Conservation (phyloP, 805 yeast genomes). For the Ogataea salicorniae region DNA sequence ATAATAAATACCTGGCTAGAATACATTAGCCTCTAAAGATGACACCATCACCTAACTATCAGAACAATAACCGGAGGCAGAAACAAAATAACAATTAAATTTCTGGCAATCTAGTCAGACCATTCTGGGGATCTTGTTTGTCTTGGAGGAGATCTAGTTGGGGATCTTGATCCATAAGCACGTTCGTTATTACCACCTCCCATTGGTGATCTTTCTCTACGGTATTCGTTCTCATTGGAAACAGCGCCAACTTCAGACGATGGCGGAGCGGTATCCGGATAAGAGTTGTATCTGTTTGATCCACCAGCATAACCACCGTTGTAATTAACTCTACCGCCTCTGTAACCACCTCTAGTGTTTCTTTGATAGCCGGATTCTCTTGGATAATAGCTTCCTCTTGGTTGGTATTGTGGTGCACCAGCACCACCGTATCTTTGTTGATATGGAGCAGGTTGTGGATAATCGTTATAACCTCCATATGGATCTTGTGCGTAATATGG, state of each 20-base stretch:
- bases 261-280: background rate
- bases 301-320: slow-evolving; percentile 3
- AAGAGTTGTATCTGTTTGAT: slow-evolving; percentile 1
- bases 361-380: background rate
- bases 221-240: slow-evolving; percentile 5
- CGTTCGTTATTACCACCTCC: slow-evolving; percentile 7
- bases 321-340: slow-evolving; percentile 1
- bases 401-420: background rate
- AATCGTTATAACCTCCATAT: background rate
- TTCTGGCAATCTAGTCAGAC: slow-evolving; percentile 9
- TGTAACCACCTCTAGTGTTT: slow-evolving; percentile 2
- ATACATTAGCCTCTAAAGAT: too few species aligned
- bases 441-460: slow-evolving; percentile 2
- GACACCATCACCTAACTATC: background rate
- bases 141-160: slow-evolving; percentile 13
- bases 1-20: too few species aligned
- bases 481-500: background rate
- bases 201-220: slow-evolving; percentile 19
- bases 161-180: slow-evolving; percentile 11
- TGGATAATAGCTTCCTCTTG: slow-evolving; percentile 3
- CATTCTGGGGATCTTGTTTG: slow-evolving; percentile 18
- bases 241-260: background rate
- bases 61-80: background rate
- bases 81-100: background rate
- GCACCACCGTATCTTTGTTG: slow-evolving; percentile 4